Conservation (phyloP, 257 asterid genomes). For the Solanum stenotomum region DNA sequence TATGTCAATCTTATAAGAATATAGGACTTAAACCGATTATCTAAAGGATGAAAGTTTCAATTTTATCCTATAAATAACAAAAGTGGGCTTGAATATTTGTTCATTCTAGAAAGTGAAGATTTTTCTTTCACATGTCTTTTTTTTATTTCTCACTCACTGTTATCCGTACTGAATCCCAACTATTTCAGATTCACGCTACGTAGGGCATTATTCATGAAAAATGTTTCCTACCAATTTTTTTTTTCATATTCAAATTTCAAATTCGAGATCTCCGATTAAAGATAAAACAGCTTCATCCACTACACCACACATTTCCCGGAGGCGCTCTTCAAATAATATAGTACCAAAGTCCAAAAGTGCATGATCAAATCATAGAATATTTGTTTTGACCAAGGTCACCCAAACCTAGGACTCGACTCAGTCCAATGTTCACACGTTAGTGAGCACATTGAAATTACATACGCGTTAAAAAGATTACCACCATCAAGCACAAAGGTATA, state of each 20-base stretch:
- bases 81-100: background rate
- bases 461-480: background rate
- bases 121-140: background rate
- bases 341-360: background rate
- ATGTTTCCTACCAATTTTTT: fast-evolving
- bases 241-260: no score
- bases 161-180: fast-evolving
- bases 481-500: background rate
- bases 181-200: fast-evolving
- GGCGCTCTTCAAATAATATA: background rate
- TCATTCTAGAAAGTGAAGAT: background rate
- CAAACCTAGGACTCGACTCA: background rate
- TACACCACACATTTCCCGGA: no score
- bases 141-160: background rate
- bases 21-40: background rate
- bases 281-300: fast-evolving
- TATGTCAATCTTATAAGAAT: background rate
- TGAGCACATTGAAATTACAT: background rate
- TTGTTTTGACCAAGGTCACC: background rate
- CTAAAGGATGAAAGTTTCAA: background rate
- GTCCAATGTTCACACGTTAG: background rate
- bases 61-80: background rate
- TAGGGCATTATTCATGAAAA: no score
- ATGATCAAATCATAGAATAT: background rate
- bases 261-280: fast-evolving